Conservation (phyloP, 352 stramenopile genomes). For the Peronosclerospora sorghi region DNA sequence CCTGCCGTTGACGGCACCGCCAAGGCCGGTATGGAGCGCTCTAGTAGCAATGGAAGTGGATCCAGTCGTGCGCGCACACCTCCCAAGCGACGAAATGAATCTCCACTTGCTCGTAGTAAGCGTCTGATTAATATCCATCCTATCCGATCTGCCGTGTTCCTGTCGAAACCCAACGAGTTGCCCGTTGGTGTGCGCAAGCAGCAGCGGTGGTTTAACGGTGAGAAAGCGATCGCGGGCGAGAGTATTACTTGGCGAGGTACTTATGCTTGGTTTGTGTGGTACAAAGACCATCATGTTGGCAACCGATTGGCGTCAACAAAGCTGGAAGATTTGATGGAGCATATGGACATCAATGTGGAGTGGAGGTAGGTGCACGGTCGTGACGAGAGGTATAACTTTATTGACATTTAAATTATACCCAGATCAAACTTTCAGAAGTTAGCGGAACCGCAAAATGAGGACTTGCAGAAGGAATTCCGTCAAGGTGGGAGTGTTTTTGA, state of each 20-base stretch:
- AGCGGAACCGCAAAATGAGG: conserved; percentile 62
- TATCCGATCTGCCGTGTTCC: conserved; percentile 48
- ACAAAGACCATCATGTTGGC: conserved; percentile 70
- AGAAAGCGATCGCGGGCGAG: neutral
- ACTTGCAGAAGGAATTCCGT: conserved; percentile 59
- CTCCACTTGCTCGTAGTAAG: conserved; percentile 49
- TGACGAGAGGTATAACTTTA: neutral
- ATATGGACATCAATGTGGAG: conserved; percentile 81
- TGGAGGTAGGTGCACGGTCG: conserved; percentile 40
- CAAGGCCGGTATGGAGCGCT: conserved; percentile 17
- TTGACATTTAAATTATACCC: neutral
- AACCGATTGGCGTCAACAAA: conserved; percentile 58
- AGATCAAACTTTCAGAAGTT: conserved; percentile 83
- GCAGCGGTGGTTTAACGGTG: conserved; percentile 80
- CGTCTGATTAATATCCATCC: conserved; percentile 74
- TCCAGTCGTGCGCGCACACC: conserved; percentile 50
- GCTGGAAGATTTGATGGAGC: conserved; percentile 78
- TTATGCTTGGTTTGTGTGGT: conserved; percentile 1
- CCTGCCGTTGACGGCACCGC: conserved; percentile 1
- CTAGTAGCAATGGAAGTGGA: conserved; percentile 53
- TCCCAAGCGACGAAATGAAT: conserved; percentile 46
- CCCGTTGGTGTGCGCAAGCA: conserved; percentile 59
- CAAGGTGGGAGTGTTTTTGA: conserved; percentile 35
- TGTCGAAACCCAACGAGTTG: conserved; percentile 59
- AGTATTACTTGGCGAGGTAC: neutral